Percentiles rank a stretch among this genome's conserved stretches.
Evolutionary conservation across 2,329 filamentous ascomycete species (phyloP).

Genomic region (Sphaceloma murrayae): DNA sequence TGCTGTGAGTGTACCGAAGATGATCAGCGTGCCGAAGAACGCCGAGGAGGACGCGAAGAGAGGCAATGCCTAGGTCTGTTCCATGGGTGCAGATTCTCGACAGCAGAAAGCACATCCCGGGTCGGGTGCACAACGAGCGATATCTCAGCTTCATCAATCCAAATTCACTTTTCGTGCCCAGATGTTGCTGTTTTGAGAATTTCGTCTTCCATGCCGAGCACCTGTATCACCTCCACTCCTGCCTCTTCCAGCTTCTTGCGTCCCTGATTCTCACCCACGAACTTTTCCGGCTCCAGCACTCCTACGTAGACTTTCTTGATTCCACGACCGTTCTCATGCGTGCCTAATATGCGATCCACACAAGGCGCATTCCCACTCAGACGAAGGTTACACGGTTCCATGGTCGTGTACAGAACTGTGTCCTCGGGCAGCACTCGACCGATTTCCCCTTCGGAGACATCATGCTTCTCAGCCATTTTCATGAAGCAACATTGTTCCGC

Average conservation of each 20-base stretch:
- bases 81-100: background rate
- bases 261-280: conserved; percentile 74
- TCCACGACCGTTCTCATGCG: conserved; percentile 39
- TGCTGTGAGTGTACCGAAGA: conserved; percentile 41
- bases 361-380: conserved; percentile 68
- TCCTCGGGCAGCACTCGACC: conserved; percentile 43
- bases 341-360: conserved; percentile 64
- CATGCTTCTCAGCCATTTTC: conserved; percentile 48
- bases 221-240: conserved; percentile 63
- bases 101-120: background rate
- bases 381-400: conserved; percentile 72
- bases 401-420: conserved; percentile 74
- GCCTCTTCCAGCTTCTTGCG: conserved; percentile 58
- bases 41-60: conserved; percentile 43
- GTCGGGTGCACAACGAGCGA: conserved; percentile 13
- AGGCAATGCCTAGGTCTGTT: conserved; percentile 29
- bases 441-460: conserved; percentile 45
- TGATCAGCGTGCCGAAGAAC: conserved; percentile 45
- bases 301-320: conserved; percentile 79
- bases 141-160: conserved; percentile 1
- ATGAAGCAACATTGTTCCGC: conserved; percentile 86
- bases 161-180: conserved; percentile 48
- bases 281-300: conserved; percentile 79
- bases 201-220: conserved; percentile 66
- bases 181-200: conserved; percentile 76